Evolutionary conservation across 208 protist genomes (phyloP), one percentile per base, ranked within the genome.

Genomic region (Novymonas esmeraldas): DNA sequence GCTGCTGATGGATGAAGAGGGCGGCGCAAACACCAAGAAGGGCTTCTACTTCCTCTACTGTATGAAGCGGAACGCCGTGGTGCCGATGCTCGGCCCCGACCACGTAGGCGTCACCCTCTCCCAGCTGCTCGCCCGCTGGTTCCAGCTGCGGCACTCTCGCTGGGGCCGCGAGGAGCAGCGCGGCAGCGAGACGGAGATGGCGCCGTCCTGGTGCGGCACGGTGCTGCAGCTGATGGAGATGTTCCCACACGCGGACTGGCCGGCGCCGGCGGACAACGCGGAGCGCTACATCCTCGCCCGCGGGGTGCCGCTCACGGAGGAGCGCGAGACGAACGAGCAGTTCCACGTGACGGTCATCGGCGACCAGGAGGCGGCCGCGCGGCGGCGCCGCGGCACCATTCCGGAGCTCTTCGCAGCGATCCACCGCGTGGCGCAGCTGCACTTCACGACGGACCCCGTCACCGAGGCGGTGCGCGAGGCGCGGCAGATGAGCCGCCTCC

Each of bases 21-120:
- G 75, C 60, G 90, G 90, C 31, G 82, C 79, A 20, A 93, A 88
- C 49, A 62, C 68, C 6, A 78, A 85, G 55, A 67, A 89, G 54
- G 93, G 93, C 36, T 95, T 96, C 76, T 82, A 90, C 69, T 96
- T 94, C 59, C 72, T 97, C 29, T 96, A 96, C 76, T 42, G 58
- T 49, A 61, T 94, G 38, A 64, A 82, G 54, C 72, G 66, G n/a
- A 73, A 71, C 46, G 52, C 34, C 5, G 29, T 85, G 20, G 20
- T 55, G 34, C 52, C 74, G 33, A 55, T 46, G 44, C 54, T 94
- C 5, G 46, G 42, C 29, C 56, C 51, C n/a, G 50, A 69, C 41
- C 63, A 79, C 48, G 73, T 85, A n/a, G 61, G 57, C 26, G 66
- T 45, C 16, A 78, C 81, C 16, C 55, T 91, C 2, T 64, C 60